Evolutionary conservation across 441 rosid genomes (phyloP), one percentile per base, ranked within the genome.

Genomic region (Arabidopsis hybrid): DNA sequence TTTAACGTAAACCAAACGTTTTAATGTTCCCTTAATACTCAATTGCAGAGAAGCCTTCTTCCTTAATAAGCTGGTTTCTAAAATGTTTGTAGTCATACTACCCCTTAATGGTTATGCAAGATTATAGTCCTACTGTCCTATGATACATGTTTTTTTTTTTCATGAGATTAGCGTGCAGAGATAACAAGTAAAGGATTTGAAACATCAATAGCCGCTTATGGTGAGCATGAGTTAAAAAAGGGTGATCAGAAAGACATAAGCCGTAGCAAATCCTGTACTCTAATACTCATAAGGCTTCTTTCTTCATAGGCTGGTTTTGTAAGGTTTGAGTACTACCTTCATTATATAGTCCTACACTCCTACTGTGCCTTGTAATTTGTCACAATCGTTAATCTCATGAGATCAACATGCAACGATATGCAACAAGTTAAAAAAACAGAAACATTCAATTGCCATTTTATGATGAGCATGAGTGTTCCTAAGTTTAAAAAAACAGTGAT

Each of bases 311-410:
- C 49, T 65, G 17, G 7, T 31, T 8, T 42, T 45, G 45, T 29
- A 45, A 45, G 38, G 13, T 36, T 55, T 42, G 40, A 67, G 71
- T 43, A 39, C 21, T 34, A 67, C 7, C 13, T 38, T 5, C 36
- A 66, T 26, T 38, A 51, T 5, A 4, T 18, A 52, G 14, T 6
- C 39, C 10, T 11, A 52, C 4, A 52, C 11, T 6, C 39, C 10
- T 11, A 52, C 4, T 8, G 13, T 50, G 26, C 18, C 59, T 52
- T 26, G 36, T 45, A 26, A 26, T 35, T 1, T 18, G 7, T 13
- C 17, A 0, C 39, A 67, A 8, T 66, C 17, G 1, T 12, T 7
- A 2, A 12, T 12, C 46, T 17, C 14, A 47, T 21, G 26, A 21
- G 26, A 21, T 21, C 26, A 21, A 0, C 26, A 21, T 21, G 26